Evolutionary conservation across 192 early-diverging fungal genomes (phyloP), one percentile per base, ranked within the genome.

Genomic region (Thoreauomyces humboldtii): DNA sequence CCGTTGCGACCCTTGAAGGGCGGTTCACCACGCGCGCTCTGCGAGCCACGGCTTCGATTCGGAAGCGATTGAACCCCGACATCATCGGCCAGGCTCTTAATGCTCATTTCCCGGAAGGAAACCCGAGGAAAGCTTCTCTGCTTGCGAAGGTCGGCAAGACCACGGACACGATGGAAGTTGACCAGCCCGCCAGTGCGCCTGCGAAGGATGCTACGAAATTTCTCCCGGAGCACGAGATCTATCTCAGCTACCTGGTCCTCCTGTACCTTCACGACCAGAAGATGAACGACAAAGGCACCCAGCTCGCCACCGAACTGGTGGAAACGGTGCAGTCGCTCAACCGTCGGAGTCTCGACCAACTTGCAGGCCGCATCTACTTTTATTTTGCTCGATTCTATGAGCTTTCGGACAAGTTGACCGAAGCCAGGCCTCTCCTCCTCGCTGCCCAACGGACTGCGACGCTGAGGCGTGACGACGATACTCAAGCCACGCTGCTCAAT

Each of bases 371-470:
- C 51, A 73, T 96, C 22, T 95, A 91, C 79, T 99, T 95, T 71
- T 99, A 94, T 76, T 91, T 88, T 75, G 86, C 91, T 34, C 87
- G 95, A 29, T 93, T 94, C 73, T 92, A 91, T 69, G 94, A 98
- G 70, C 55, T 95, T 29, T 62, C 78, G 11, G 81, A 78, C 53
- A 74, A 77, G 47, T 65, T 94, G 27, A 79, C 90, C 9, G 91
- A 91, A 25, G 87, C 88, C 43, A 81, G 94, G 43, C 83, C 91
- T 57, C 71, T 77, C 3, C 81, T 96, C 44, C 77, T 98, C 52
- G 86, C 86, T 14, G 89, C 89, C 2, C 86, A 95, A 44, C 88
- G 96, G 35, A 95, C 95, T 3, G 94, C 95, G 9, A 94, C 94
- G 22, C 80, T 99, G 33, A 77, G 89, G 22, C 88, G 87, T 41